Conservation (phyloP, 208 protist species). For the Leptomonas pyrrhocoris region DNA sequence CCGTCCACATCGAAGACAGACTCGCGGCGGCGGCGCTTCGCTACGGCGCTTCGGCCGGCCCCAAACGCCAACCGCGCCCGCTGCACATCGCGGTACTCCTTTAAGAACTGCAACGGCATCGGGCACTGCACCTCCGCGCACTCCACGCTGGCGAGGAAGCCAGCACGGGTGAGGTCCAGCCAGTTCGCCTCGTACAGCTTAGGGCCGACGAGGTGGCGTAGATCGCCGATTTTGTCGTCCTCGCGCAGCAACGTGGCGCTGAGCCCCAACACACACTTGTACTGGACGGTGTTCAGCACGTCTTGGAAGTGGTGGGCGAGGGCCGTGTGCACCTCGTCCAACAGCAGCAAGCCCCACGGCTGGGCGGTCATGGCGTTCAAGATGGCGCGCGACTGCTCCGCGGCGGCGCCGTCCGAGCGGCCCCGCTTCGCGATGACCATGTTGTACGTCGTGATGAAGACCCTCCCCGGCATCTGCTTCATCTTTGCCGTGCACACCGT, state of each 20-base stretch:
- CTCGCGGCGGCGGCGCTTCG: not conserved
- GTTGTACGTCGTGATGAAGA: slow-evolving; percentile 99
- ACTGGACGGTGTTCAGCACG: slow-evolving; percentile 90
- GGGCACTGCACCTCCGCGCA: slow-evolving; percentile 98
- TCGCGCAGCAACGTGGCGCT: slow-evolving; percentile 97
- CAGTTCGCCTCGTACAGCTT: slow-evolving; percentile 99
- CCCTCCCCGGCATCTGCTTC: slow-evolving; percentile 73
- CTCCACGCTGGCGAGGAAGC: slow-evolving; percentile 97
- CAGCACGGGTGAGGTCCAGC: slow-evolving; percentile 95
- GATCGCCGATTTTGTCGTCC: slow-evolving; percentile 97
- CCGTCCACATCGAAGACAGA: not conserved
- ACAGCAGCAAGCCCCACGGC: slow-evolving; percentile 97
- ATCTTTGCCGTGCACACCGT: slow-evolving; percentile 86
- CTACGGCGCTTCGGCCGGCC: not conserved
- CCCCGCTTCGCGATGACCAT: slow-evolving; percentile 96
- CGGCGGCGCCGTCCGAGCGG: slow-evolving; percentile 39
- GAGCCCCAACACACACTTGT: slow-evolving; percentile 99
- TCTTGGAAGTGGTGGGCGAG: slow-evolving; percentile 97
- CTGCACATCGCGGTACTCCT: slow-evolving; percentile 53
- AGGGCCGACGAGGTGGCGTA: slow-evolving; percentile 99
- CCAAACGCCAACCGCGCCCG: slow-evolving; percentile 17
- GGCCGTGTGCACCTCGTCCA: slow-evolving; percentile 99
- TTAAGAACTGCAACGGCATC: slow-evolving; percentile 88
- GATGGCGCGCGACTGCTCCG: slow-evolving; percentile 71
- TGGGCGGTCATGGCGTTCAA: slow-evolving; percentile 55